Evolutionary conservation across 1,284 basidiomycete species (phyloP), one percentile per base, ranked within the genome.

Genomic region (Pholiota adiposa): DNA sequence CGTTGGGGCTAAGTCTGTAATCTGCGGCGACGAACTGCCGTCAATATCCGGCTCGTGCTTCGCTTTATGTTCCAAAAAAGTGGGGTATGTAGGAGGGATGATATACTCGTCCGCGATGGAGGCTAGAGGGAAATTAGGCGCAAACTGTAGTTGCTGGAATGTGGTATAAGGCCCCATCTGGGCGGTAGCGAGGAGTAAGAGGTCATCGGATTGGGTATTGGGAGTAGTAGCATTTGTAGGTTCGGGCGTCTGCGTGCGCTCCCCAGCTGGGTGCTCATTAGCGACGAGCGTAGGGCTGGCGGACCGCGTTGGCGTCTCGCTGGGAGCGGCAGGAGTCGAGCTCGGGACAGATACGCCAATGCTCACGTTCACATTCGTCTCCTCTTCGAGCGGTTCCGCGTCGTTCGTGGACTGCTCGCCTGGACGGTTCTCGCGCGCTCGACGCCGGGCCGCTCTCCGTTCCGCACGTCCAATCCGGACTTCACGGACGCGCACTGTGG

Each of bases 401-500:
- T 67, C 64, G 14, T 52, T 59, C 4, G 56, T 31, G 29, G 56
- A 14, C 9, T 59, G 72, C 23, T 86, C 84, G 16, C 85, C 85
- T 23, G 76, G 72, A 46, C 86, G 79, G 6, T 82, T 80, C 72
- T 88, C 87, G 61, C 92, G 80, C 41, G 89, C 85, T 64, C 92
- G 79, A 58, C 92, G 81, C 41, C 93, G 81, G 25, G 92, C 92
- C 18, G 92, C 92, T 60, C 93, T 77, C 41, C 93, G 84, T 72
- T 94, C 93, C 3, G 91, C 90, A 4, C 93, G 85, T 14, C 92
- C 93, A 50, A 95, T 93, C 43, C 93, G 82, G 23, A 95, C 93
- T 72, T 95, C 93, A 5, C 93, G 86, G n/a, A 95, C 93, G 25
- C 93, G 83, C 19, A 95, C 93, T 1, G 93, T 95, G 2, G 92